These are phyloP conservation scores for Fraxinus nigra DNA, from an alignment of 305 asterid genomes.

Conservation along the genomic window DNA sequence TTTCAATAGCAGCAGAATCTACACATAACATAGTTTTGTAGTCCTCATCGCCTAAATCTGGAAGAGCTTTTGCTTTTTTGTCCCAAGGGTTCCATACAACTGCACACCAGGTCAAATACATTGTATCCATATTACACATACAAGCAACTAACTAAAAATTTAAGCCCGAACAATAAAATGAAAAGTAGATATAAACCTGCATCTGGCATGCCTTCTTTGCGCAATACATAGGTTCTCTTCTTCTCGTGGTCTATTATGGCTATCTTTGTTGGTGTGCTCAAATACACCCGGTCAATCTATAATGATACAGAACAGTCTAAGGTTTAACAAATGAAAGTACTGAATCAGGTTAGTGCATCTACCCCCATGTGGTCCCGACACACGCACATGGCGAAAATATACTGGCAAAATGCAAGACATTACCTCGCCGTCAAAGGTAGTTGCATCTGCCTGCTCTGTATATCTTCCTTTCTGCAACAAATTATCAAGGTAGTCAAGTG, in stretches of 20 bases:
- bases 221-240: slow-evolving; percentile 79
- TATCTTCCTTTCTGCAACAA: slow-evolving; percentile 63
- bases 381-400: neutral
- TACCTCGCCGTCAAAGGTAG: slow-evolving; percentile 89
- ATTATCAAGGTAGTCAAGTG: slow-evolving; percentile 79
- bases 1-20: slow-evolving; percentile 74
- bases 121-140: slow-evolving; percentile 19
- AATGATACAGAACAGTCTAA: slow-evolving; percentile 15
- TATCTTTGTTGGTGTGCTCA: slow-evolving; percentile 80
- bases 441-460: slow-evolving; percentile 94
- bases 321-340: neutral
- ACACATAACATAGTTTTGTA: slow-evolving; percentile 69
- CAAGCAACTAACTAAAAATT: slow-evolving; percentile 13
- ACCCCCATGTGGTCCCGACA: slow-evolving; percentile 6
- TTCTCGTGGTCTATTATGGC: slow-evolving; percentile 93
- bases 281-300: slow-evolving; percentile 75
- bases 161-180: slow-evolving; percentile 1
- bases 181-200: slow-evolving; percentile 49
- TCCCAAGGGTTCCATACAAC: slow-evolving; percentile 97
- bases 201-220: slow-evolving; percentile 87
- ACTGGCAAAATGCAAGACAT: slow-evolving; percentile 7
- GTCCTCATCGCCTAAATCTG: slow-evolving; percentile 77
- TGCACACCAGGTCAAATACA: slow-evolving; percentile 28
- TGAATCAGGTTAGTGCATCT: slow-evolving; percentile 21
- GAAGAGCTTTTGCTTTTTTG: slow-evolving; percentile 70